Conservation (phyloP, 2,329 filamentous ascomycete genomes). For the Claviceps purpurea region DNA sequence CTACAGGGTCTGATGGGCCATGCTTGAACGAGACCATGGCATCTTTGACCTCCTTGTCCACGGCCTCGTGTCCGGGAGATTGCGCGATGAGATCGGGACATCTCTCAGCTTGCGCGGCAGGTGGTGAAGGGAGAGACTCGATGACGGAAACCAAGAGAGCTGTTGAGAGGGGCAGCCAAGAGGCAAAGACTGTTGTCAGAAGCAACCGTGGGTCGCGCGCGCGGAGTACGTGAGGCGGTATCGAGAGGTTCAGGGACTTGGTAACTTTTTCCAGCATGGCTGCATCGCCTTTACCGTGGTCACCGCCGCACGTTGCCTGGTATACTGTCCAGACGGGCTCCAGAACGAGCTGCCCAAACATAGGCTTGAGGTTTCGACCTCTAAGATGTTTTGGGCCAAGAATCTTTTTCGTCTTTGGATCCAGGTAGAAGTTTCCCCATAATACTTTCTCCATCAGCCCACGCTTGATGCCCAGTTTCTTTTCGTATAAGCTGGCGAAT, state of each 20-base stretch:
- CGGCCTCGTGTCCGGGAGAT: conserved; percentile 62
- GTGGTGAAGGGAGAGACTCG: conserved; percentile 80
- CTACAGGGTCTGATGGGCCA: conserved; percentile 57
- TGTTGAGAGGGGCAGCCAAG: conserved; percentile 87
- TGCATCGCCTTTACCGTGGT: conserved; percentile 71
- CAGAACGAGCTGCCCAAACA: conserved; percentile 93
- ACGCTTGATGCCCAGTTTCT: conserved; percentile 90
- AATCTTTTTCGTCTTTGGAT: conserved; percentile 93
- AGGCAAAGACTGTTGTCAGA: conserved; percentile 72
- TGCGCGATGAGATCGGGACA: conserved; percentile 66
- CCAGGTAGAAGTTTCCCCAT: conserved; percentile 93
- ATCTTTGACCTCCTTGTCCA: conserved; percentile 56
- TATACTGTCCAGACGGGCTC: conserved; percentile 97
- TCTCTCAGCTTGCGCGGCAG: conserved; percentile 62
- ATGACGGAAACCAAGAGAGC: conserved; percentile 87
- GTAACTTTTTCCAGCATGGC: conserved; percentile 83
- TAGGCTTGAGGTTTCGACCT: conserved; percentile 79
- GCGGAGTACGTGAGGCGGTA: conserved; percentile 72
- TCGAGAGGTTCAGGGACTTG: conserved; percentile 72
- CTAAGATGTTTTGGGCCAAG: conserved; percentile 85
- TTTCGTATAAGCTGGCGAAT: conserved; percentile 87
- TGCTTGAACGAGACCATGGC: conserved; percentile 74
- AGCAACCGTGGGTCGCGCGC: conserved; percentile 74
- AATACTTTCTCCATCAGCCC: conserved; percentile 80
- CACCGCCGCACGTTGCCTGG: conserved; percentile 72